These are phyloP conservation scores for Rhynchospora tenuis DNA, from an alignment of 176 grass and related monocot species.

Conservation along the genomic window DNA sequence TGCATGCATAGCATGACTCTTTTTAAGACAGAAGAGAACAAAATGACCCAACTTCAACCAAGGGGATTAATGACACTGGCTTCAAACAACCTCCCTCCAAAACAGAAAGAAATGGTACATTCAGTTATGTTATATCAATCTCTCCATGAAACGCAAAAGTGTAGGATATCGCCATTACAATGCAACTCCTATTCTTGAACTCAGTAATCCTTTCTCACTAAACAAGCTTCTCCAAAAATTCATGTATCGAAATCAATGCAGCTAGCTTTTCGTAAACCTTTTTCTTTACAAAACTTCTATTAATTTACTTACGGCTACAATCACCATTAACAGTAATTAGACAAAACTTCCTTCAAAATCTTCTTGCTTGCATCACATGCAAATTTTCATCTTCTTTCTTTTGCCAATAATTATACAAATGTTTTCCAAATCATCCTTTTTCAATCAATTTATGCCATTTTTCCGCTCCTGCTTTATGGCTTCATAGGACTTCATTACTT, in stretches of 20 bases:
- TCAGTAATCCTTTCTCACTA: not conserved
- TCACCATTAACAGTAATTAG: not conserved
- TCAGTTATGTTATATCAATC: not conserved
- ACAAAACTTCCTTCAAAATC: not conserved
- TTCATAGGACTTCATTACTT: constrained; percentile 83
- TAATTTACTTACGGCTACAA: not conserved
- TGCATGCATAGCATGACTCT: no score
- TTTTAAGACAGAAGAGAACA: no score
- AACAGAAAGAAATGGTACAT: not conserved
- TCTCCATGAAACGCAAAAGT: not conserved
- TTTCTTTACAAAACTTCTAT: not conserved
- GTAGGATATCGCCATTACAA: not conserved
- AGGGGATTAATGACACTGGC: not conserved
- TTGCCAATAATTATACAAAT: not conserved
- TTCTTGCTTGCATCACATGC: not conserved
- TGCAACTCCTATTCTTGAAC: not conserved
- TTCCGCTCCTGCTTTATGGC: constrained; percentile 84
- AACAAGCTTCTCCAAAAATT: not conserved
- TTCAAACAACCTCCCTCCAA: not conserved
- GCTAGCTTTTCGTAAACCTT: not conserved
- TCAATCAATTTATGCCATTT: constrained; percentile 34
- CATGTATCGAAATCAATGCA: not conserved
- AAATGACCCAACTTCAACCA: no score
- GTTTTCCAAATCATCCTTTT: not conserved
- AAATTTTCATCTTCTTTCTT: not conserved